phyloP scores from a whole-genome alignment of 345 rosid genomes.

The Hypericum androsaemum region DNA sequence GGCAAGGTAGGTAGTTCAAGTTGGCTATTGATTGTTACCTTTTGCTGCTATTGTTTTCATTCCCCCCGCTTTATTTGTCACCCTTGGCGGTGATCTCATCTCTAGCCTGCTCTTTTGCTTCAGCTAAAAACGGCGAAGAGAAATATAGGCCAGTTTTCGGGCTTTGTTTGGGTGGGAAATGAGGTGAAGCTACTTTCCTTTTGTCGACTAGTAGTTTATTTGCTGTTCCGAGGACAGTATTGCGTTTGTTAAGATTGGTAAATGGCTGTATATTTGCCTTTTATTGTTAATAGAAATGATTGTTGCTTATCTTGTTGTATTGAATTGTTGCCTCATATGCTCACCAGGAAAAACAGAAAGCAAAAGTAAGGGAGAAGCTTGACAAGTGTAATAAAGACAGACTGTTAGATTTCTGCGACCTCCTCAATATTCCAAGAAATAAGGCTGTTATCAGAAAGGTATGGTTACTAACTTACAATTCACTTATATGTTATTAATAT shows the following conservation, averaged over 20 bases:
- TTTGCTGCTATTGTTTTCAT: conserved; percentile 1
- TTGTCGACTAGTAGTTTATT: too few relatives aligned
- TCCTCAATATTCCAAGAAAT: conserved; percentile 71
- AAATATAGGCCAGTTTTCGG: conserved; percentile 88
- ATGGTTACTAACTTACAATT: neutral
- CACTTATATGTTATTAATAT: conserved; percentile 6
- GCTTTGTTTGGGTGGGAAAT: conserved; percentile 72
- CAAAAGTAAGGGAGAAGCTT: conserved; percentile 66
- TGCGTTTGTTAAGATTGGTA: conserved; percentile 5
- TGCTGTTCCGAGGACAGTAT: neutral
- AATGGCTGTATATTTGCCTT: neutral
- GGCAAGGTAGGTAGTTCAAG: conserved; percentile 54
- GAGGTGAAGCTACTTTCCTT: conserved; percentile 36
- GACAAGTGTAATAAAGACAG: conserved; percentile 91
- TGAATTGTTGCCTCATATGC: neutral
- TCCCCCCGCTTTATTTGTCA: neutral
- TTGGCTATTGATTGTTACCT: neutral
- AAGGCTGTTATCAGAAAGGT: conserved; percentile 60
- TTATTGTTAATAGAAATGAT: too few relatives aligned
- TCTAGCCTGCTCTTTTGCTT: conserved; percentile 9
- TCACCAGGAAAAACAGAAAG: conserved; percentile 67
- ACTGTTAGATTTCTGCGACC: conserved; percentile 72
- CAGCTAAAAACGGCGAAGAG: conserved; percentile 72
- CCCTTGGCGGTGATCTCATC: conserved; percentile 1
- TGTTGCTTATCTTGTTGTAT: neutral